phyloP scores from a whole-genome alignment of 2,329 filamentous ascomycete species.

The Colletotrichum acutatum region DNA sequence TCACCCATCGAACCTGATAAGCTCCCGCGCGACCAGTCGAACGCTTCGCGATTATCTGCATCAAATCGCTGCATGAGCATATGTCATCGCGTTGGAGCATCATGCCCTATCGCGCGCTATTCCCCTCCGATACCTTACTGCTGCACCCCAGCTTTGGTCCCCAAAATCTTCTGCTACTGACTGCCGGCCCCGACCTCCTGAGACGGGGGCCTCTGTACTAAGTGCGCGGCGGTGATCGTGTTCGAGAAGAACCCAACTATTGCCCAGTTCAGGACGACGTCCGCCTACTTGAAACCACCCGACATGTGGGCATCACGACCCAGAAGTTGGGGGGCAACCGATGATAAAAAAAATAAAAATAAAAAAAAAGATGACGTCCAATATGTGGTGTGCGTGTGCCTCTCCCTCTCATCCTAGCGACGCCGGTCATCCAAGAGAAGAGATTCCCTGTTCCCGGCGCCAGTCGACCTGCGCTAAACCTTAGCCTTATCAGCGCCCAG shows the following conservation, averaged over 20 bases:
- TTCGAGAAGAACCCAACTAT: conserved; percentile 11
- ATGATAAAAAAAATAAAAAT: not conserved
- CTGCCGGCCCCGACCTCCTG: conserved; percentile 10
- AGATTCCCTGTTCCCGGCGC: conserved; percentile 20
- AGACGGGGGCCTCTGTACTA: conserved; percentile 8
- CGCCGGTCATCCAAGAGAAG: not conserved
- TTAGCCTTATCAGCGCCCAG: conserved; percentile 34
- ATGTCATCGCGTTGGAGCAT: not conserved
- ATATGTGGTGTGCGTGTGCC: not conserved
- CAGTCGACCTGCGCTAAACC: conserved; percentile 13
- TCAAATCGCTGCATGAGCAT: not conserved
- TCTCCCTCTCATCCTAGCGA: conserved; percentile 1
- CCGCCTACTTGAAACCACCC: conserved; percentile 21
- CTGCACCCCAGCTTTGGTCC: conserved; percentile 14
- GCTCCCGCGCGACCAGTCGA: not conserved
- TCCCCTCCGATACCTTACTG: not conserved
- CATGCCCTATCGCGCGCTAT: not conserved
- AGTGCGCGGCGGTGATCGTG: not conserved
- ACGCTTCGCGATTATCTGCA: not conserved
- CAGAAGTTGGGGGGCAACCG: conserved; percentile 25
- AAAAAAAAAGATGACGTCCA: conserved; percentile 14
- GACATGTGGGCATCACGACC: conserved; percentile 16
- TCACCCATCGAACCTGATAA: not conserved
- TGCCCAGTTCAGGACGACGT: conserved; percentile 23
- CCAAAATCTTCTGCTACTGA: not conserved